Conservation (phyloP, 2,329 filamentous ascomycete genomes). For the Ophiostoma sp. region DNA sequence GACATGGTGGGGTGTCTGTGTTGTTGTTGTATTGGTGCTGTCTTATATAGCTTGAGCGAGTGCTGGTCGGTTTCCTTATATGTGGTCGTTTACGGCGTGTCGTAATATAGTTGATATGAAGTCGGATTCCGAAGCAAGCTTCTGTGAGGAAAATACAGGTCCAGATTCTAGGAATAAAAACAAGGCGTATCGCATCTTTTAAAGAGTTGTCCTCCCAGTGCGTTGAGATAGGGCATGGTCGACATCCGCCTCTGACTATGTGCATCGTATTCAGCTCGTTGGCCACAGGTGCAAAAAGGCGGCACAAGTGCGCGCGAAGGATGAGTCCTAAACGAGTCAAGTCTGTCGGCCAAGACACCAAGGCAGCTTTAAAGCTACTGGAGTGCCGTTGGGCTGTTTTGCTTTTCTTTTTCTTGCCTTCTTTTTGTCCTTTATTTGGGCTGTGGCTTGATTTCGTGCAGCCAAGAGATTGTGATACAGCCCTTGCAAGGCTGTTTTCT, state of each 20-base stretch:
- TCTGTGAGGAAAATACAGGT: background rate
- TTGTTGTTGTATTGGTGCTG: too few relatives aligned
- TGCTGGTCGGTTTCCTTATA: background rate
- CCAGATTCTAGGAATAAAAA: background rate
- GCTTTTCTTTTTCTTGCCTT: too few relatives aligned
- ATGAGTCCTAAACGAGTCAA: constrained; percentile 9
- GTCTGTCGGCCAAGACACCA: constrained; percentile 4
- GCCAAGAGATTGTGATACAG: background rate
- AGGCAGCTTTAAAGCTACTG: background rate
- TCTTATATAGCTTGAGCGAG: background rate
- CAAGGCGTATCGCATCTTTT: background rate
- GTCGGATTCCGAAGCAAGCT: background rate
- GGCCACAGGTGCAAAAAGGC: background rate
- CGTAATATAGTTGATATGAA: background rate
- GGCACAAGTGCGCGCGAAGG: background rate
- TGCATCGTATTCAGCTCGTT: background rate
- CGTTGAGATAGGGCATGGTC: too few relatives aligned
- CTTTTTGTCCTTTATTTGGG: background rate
- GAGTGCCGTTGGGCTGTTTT: background rate
- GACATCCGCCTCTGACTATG: too few relatives aligned
- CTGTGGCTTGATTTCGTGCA: background rate
- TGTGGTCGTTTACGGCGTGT: background rate
- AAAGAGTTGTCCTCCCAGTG: background rate
- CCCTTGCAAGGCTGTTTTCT: constrained; percentile 1
- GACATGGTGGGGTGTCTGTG: background rate